Base-by-base conservation (phyloP, 768 basidiomycete species). In the Boletus subparvulus region DNA sequence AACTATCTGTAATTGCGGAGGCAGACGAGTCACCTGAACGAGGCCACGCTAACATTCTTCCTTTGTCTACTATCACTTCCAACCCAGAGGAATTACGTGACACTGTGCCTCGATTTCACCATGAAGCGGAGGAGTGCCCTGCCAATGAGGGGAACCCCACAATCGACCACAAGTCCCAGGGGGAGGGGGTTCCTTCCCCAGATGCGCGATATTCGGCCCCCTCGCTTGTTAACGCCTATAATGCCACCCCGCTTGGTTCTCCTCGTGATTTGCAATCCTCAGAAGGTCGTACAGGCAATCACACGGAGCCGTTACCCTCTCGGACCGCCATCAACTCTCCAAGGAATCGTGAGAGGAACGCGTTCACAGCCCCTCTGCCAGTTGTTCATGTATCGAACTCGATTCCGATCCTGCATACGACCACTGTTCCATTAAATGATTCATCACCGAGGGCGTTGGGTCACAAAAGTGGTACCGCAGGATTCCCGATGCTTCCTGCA, bases 1-100 rank as follows among this genome's bases (percentile, higher is more conserved):
- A 84, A 49, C 70, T 91, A 36, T 90, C 88, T 30, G 77, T 87
- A 52, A 89, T 90, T 52, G 83, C 80, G 0, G 88, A 90, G 71
- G 87, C 83, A 50, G 88, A 91, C 47, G 85, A 88, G 62, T 75
- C 74, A 3, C 69, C 69, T 5, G 85, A 88, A 52, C 69, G 69
- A 36, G 70, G 64, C 61, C 48, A 37, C 52, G 39, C 36, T 32
- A 47, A 52, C 35, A 41, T 32, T 16, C 43, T 39, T 32, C 54
- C 53, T 24, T 35, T 48, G 19, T 52, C 59, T 35, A 13, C 54
- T 14, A 7, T 52, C 40, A n/a, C 28, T 48, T 47, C 47, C 40
- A 21, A 41, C 24, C 47, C 19, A 26, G 51, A 41, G 10, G 40
- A 24, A 33, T 45, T 32, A 21, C 19, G 41, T 37, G 49, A 55